A percentile compares a stretch with the other conserved stretches of the same genome.
phyloP scores from a whole-genome alignment of 345 rosid species.

The Syzygium jambos region DNA sequence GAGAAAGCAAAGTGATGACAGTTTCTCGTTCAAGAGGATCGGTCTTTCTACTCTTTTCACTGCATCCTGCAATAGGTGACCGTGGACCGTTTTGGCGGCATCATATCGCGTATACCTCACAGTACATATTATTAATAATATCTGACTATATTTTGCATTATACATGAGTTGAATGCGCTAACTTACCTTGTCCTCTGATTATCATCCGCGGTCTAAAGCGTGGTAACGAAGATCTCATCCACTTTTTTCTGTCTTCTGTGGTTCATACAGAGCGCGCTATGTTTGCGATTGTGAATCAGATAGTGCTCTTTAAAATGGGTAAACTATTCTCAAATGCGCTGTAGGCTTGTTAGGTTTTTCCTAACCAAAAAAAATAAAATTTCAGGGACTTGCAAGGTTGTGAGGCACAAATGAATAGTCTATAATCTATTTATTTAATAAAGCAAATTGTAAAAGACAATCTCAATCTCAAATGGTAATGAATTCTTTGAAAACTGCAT shows the following conservation, averaged over 20 bases:
- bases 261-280: neutral
- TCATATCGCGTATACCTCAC: neutral
- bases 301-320: neutral
- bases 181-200: neutral
- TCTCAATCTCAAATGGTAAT: fast-evolving
- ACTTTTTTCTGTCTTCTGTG: neutral
- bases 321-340: neutral
- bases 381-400: neutral
- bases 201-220: neutral
- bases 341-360: neutral
- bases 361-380: neutral
- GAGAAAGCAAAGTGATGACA: neutral
- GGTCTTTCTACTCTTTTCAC: neutral
- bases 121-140: neutral
- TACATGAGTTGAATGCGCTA: neutral
- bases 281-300: neutral
- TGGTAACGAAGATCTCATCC: neutral
- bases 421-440: neutral
- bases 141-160: neutral
- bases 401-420: neutral
- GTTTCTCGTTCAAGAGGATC: neutral
- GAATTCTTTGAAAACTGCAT: neutral
- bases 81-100: neutral
- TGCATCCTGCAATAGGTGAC: neutral
- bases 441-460: neutral